Evolutionary conservation across 441 rosid species (phyloP).

Genomic region (Pelargonium myrrhifolium): DNA sequence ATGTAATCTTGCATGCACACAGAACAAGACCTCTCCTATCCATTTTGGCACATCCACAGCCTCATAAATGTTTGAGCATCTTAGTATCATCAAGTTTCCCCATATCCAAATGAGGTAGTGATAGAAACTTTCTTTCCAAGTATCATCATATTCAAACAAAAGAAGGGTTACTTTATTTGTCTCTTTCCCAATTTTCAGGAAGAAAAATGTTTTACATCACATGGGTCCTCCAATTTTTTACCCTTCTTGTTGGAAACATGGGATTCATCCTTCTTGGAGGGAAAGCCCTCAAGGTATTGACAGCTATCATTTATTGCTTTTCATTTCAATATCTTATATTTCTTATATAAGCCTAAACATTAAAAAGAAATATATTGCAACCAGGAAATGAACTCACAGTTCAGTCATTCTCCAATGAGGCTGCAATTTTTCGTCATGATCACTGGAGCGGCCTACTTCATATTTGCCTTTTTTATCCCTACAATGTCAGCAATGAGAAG

Average conservation of each 20-base stretch:
- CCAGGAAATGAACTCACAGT: conserved; percentile 20
- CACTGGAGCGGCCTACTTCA: conserved; percentile 23
- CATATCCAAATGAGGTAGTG: too few relatives aligned
- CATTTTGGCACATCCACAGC: too few relatives aligned
- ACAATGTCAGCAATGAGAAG: conserved; percentile 28
- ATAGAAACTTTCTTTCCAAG: too few relatives aligned
- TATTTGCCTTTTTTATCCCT: conserved; percentile 20
- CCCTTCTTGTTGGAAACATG: conserved; percentile 23
- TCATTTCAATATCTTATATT: too few relatives aligned
- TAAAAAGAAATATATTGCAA: not conserved
- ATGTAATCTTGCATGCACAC: too few relatives aligned
- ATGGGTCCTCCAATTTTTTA: conserved; percentile 21
- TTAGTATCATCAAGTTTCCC: too few relatives aligned
- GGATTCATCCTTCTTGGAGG: conserved; percentile 30
- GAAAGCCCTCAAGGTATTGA: conserved; percentile 25
- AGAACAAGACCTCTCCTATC: too few relatives aligned
- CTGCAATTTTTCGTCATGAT: conserved; percentile 21
- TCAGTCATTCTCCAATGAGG: conserved; percentile 20
- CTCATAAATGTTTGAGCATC: too few relatives aligned
- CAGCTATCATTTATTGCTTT: too few relatives aligned
- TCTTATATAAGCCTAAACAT: too few relatives aligned
- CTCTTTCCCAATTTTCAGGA: conserved; percentile 12
- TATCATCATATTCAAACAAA: too few relatives aligned
- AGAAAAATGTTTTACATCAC: conserved; percentile 20
- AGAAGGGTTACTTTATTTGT: too few relatives aligned